Evolutionary conservation across 2,329 filamentous ascomycete genomes (phyloP).

Genomic region (Colletotrichum sp.): DNA sequence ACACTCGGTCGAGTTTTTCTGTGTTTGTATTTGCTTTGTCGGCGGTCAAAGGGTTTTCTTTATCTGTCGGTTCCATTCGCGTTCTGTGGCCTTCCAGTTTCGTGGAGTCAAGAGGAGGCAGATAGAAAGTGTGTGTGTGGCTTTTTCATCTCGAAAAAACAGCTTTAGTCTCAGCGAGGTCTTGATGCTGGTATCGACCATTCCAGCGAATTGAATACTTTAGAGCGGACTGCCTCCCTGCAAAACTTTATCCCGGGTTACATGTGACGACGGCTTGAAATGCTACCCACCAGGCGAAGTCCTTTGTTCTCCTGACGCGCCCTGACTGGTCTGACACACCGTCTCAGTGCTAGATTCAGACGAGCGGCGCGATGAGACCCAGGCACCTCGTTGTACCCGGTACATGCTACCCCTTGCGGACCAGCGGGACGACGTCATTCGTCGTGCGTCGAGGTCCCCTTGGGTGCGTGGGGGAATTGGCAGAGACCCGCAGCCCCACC

Average conservation of each 20-base stretch:
- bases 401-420: background rate
- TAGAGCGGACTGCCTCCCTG: background rate
- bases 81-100: conserved; percentile 14
- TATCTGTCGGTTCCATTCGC: conserved; percentile 8
- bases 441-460: background rate
- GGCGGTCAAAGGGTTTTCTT: conserved; percentile 4
- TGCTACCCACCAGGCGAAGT: background rate
- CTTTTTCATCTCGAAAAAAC: conserved; percentile 2
- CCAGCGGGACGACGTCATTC: conserved; percentile 10
- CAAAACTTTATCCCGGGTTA: background rate
- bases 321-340: conserved; percentile 3
- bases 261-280: background rate
- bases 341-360: conserved; percentile 1
- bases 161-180: conserved; percentile 16
- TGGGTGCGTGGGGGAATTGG: background rate
- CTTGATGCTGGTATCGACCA: conserved; percentile 17
- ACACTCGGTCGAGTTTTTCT: background rate
- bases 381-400: background rate
- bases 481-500: background rate
- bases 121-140: conserved; percentile 12
- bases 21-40: conserved; percentile 18
- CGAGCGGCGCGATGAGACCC: background rate
- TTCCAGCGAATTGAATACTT: conserved; percentile 21
- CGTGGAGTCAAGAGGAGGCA: background rate
- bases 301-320: background rate